These are phyloP conservation scores for Inga laurina DNA, from an alignment of 306 rosid species.

Conservation along the genomic window DNA sequence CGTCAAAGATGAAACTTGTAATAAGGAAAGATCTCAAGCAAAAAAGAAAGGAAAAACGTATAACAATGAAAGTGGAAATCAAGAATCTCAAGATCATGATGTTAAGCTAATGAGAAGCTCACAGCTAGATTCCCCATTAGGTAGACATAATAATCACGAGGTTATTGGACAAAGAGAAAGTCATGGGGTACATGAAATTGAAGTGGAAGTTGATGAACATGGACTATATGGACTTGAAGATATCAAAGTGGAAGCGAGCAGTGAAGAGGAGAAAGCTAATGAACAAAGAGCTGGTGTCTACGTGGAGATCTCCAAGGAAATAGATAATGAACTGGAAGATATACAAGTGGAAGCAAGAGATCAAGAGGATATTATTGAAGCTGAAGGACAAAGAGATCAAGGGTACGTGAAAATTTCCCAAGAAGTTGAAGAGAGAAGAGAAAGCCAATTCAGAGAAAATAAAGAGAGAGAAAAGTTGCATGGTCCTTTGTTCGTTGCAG, in stretches of 20 bases:
- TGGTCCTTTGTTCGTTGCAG: constrained; percentile 47
- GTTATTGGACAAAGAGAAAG: constrained; percentile 5
- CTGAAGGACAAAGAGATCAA: neutral
- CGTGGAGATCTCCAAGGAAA: neutral
- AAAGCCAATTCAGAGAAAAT: neutral
- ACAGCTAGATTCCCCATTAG: neutral
- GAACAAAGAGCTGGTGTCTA: neutral
- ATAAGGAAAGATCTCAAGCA: neutral
- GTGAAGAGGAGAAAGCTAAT: neutral
- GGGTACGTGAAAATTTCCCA: neutral
- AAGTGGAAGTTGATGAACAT: neutral
- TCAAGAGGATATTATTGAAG: constrained; percentile 14
- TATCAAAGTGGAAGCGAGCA: constrained; percentile 18
- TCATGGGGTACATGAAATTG: neutral
- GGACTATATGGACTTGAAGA: constrained; percentile 20
- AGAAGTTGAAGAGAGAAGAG: neutral
- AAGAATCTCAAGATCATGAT: constrained; percentile 18
- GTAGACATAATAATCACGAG: neutral
- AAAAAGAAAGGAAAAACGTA: neutral
- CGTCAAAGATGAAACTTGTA: constrained; percentile 9
- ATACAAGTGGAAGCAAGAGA: constrained; percentile 18
- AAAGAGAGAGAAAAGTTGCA: neutral
- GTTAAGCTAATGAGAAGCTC: constrained; percentile 15
- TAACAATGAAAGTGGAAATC: neutral
- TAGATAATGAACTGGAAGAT: constrained; percentile 20